A percentile compares a stretch with the other conserved stretches of the same genome.
phyloP scores from a whole-genome alignment of 2,329 filamentous ascomycete genomes.

The Cladophialophora bantiana region DNA sequence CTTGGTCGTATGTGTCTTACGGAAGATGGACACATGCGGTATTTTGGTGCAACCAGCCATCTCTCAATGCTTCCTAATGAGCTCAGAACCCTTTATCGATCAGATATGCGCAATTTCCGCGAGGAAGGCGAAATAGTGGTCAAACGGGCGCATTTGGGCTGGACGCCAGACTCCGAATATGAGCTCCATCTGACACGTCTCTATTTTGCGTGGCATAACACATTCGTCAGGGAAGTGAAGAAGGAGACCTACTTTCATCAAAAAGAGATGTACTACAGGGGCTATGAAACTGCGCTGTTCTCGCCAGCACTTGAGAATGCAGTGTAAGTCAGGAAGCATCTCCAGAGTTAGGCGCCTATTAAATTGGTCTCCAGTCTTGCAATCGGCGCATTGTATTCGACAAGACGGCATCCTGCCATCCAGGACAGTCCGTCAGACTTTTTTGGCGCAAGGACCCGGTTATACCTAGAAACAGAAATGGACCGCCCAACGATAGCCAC shows the following conservation, averaged over 20 bases:
- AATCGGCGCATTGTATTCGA: constrained; percentile 13
- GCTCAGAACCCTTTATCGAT: constrained; percentile 3
- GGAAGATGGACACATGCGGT: constrained; percentile 37
- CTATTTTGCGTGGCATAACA: constrained; percentile 59
- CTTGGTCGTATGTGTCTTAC: constrained; percentile 15
- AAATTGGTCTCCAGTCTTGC: constrained; percentile 6
- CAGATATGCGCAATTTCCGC: constrained; percentile 1
- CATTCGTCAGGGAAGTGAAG: constrained; percentile 55
- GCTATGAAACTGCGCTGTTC: constrained; percentile 49
- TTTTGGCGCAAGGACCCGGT: constrained; percentile 51
- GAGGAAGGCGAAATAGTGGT: constrained; percentile 51
- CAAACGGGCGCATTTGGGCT: constrained; percentile 52
- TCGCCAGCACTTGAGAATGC: constrained; percentile 52
- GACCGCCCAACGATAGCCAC: constrained; percentile 57
- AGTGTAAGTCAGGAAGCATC: constrained; percentile 42
- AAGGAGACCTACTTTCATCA: constrained; percentile 47
- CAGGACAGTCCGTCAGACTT: constrained; percentile 12
- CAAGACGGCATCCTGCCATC: constrained; percentile 3
- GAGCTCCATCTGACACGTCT: constrained; percentile 55
- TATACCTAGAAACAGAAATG: constrained; percentile 56
- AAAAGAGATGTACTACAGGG: constrained; percentile 25
- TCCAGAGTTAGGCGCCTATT: not conserved
- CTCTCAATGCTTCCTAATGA: constrained; percentile 18
- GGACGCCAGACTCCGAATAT: constrained; percentile 50
- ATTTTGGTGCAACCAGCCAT: constrained; percentile 42